A percentile compares a stretch with the other conserved stretches of the same genome.
Conservation (phyloP, 768 basidiomycete genomes). For the Gloeopeniophorella convolvens region DNA sequence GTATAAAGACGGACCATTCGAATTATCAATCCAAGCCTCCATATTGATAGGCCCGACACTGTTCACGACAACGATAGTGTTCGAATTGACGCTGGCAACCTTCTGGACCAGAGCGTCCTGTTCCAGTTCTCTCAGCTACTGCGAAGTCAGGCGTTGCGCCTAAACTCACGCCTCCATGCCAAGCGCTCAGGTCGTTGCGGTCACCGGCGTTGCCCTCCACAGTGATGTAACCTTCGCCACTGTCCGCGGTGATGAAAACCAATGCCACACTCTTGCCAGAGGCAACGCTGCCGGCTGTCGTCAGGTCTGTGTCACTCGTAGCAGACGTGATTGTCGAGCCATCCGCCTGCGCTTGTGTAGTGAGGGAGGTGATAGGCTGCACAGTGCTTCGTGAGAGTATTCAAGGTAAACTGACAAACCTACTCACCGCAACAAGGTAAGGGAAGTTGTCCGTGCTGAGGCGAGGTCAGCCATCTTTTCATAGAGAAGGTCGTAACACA, state of each 20-base stretch:
- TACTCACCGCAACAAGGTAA: conserved; percentile 1
- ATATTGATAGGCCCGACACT: conserved; percentile 33
- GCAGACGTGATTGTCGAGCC: neutral
- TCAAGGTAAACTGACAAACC: neutral
- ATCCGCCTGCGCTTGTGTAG: conserved; percentile 1
- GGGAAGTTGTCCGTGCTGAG: conserved; percentile 5
- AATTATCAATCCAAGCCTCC: conserved; percentile 43
- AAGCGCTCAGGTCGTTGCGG: conserved; percentile 25
- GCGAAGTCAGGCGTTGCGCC: neutral
- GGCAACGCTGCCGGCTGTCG: conserved; percentile 12
- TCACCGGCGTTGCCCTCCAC: conserved; percentile 73
- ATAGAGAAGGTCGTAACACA: neutral
- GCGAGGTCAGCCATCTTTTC: too few relatives aligned
- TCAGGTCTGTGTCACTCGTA: neutral
- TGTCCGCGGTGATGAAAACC: conserved; percentile 73
- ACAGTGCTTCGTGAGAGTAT: neutral
- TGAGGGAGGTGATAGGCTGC: conserved; percentile 3
- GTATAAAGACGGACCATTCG: conserved; percentile 29
- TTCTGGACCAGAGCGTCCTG: conserved; percentile 46
- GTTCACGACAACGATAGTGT: conserved; percentile 67
- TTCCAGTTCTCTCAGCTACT: conserved; percentile 6
- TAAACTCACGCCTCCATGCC: neutral
- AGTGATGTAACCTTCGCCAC: conserved; percentile 74
- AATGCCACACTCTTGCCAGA: conserved; percentile 52
- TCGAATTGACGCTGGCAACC: conserved; percentile 59